Evolutionary conservation across 176 grass and related monocot genomes (phyloP).

Genomic region (Cenchrus americanus): DNA sequence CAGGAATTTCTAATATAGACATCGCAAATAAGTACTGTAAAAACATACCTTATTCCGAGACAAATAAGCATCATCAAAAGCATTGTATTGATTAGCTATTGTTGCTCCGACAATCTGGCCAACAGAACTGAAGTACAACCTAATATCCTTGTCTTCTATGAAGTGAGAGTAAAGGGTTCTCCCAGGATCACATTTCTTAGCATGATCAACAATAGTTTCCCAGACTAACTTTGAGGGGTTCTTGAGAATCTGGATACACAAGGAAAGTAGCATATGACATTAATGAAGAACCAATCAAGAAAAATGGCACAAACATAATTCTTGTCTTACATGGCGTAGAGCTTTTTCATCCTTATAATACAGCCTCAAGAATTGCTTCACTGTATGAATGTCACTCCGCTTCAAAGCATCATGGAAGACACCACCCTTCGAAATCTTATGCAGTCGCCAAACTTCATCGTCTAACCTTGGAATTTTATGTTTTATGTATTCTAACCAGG

Average conservation of each 20-base stretch:
- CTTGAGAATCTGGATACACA: slow-evolving; percentile 39
- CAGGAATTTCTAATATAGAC: not conserved
- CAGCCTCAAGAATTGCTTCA: slow-evolving; percentile 49
- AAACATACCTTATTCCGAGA: not conserved
- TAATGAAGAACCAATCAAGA: not conserved
- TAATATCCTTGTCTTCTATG: not conserved
- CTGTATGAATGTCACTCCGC: slow-evolving; percentile 15
- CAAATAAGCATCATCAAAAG: not conserved
- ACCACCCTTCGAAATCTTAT: slow-evolving; percentile 46
- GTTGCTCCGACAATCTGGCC: slow-evolving; percentile 32
- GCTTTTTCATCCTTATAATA: slow-evolving; percentile 36
- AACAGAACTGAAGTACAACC: slow-evolving; percentile 6
- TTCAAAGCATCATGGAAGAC: slow-evolving; percentile 40
- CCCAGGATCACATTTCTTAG: slow-evolving; percentile 48
- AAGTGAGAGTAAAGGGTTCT: slow-evolving; percentile 18
- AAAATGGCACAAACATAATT: not conserved
- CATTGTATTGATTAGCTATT: slow-evolving; percentile 10
- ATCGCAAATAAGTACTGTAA: not conserved
- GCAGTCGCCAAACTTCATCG: slow-evolving; percentile 59
- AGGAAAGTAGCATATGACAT: not conserved
- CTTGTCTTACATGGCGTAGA: slow-evolving; percentile 47
- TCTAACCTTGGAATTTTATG: slow-evolving; percentile 33
- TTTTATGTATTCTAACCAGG: slow-evolving; percentile 49
- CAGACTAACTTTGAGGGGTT: not conserved
- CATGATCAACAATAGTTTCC: slow-evolving; percentile 51